Conservation (phyloP, 441 rosid species). For the Mallotus japonicus region DNA sequence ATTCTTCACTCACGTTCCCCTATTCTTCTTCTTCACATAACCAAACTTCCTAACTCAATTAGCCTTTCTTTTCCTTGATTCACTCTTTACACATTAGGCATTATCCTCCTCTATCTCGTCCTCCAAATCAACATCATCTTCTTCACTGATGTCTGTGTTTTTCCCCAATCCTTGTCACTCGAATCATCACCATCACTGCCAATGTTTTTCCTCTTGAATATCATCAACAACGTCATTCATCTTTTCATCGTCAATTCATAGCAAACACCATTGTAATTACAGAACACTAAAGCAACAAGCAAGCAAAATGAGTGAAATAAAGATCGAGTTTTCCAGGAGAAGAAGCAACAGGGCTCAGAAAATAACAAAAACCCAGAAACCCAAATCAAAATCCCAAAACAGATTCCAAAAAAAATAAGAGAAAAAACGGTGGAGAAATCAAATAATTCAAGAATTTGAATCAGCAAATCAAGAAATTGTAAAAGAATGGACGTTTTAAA, state of each 20-base stretch:
- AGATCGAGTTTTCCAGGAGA: too few relatives aligned
- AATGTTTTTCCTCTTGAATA: slow-evolving; percentile 30
- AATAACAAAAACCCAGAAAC: too few relatives aligned
- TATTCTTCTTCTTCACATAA: slow-evolving; percentile 56
- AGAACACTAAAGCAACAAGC: too few relatives aligned
- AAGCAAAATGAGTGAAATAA: too few relatives aligned
- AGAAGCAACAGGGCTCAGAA: too few relatives aligned
- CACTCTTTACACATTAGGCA: slow-evolving; percentile 35
- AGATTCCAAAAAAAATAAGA: too few relatives aligned
- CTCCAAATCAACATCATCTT: slow-evolving; percentile 54
- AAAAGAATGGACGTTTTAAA: slow-evolving; percentile 65
- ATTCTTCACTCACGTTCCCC: slow-evolving; percentile 31
- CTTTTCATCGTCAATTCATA: slow-evolving; percentile 29
- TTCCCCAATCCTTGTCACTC: slow-evolving; percentile 85
- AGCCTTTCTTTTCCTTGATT: slow-evolving; percentile 52
- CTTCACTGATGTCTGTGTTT: slow-evolving; percentile 46
- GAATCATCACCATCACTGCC: slow-evolving; percentile 51
- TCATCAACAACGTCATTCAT: slow-evolving; percentile 27
- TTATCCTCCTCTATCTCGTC: slow-evolving; percentile 44
- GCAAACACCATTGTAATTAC: too few relatives aligned
- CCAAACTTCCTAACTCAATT: slow-evolving; percentile 35
- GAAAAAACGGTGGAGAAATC: too few relatives aligned
- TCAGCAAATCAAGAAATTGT: neutral
- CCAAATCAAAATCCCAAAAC: too few relatives aligned
- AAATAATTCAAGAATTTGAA: too few relatives aligned